Evolutionary conservation across 148 eudicot species (phyloP), one percentile per base, ranked within the genome.

Genomic region (Diospyros lotus): DNA sequence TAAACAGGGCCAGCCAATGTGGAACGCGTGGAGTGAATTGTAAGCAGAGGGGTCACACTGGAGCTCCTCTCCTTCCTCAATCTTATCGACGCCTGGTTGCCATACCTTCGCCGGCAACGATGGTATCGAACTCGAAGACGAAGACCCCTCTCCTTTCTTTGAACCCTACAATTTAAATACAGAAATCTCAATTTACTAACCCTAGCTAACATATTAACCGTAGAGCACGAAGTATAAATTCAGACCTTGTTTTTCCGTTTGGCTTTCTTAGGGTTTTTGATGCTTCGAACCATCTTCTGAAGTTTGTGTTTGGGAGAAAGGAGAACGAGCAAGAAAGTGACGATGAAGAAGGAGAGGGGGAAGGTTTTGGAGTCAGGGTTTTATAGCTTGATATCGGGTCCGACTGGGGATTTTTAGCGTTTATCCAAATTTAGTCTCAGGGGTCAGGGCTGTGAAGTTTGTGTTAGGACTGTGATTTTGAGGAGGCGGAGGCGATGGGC

Each of bases 1-100:
- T 67, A 95, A 83, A 79, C 97, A 95, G 41, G 98, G 96, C 98
- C 98, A 95, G 3, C 98, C 98, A 53, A 90, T 81, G 72, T 92
- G 89, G 52, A 95, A 95, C 64, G 90, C 97, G 58, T 95, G 97
- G 58, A 90, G 93, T 64, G 98, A 95, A 76, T 95, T 89, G 59
- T 95, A 95, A 80, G 96, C 94, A 65, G 93, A 87, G 79, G 88
- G 88, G 66, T 95, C 97, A 71, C 97, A 95, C 76, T 89, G 94
- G 61, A 93, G 87, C 84, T 93, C 98, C 82, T 95, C 97, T 14
- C 89, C 98, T 76, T 93, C 98, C 53, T 83, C 99, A 46, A 95
- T 64, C 43, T 77, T 73, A 72, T 95, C 99, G 0, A 95, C 93
- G 9, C 99, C 94, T 10, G 99, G 99, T 64, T 84, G 91, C 96